Evolutionary conservation across 2,329 filamentous ascomycete species (phyloP), one percentile per base, ranked within the genome.

Genomic region (Cercospora nicotianae): DNA sequence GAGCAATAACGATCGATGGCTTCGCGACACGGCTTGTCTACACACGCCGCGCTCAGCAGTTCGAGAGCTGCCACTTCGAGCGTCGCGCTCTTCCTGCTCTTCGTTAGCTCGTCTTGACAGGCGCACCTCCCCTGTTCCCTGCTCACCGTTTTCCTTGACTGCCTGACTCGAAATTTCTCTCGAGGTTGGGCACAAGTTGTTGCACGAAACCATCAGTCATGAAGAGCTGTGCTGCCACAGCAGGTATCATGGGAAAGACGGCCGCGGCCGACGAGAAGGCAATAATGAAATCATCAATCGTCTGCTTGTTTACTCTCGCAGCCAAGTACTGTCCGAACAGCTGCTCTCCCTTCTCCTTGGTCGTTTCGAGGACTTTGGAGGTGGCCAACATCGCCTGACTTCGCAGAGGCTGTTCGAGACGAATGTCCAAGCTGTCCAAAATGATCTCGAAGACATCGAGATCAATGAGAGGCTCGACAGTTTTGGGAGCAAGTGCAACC

Each of bases 241-340:
- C 87, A 3, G 93, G 91, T 2, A 92, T 88, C 63, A 99, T 87
- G 1, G 95, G 94, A 77, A 99, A 99, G 8, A 96, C 87, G 23
- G 90, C 88, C 1, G 93, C 89, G 5, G 93, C 93, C n/a, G 94
- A 93, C 63, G 94, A 98, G 78, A 97, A 98, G 5, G 94, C 94
- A 60, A 95, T 85, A 64, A 97, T 92, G 72, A 96, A 88, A 79
- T 96, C 92, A 75, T 97, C 94, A 71, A 93, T 92, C 26, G 91
- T 94, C 63, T 89, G 89, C 70, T 90, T 89, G 72, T 86, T 82
- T 16, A 96, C 84, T 63, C 90, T 88, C 16, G 87, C 83, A 64
- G 89, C 89, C 77, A 97, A 91, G 78, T 95, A 94, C 5, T 86
- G 86, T 5, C 87, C 87, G 60, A 97, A 87, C n/a, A 74, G 66